Evolutionary conservation across 306 rosid genomes (phyloP).

Genomic region (Pterocarpus santalinus): DNA sequence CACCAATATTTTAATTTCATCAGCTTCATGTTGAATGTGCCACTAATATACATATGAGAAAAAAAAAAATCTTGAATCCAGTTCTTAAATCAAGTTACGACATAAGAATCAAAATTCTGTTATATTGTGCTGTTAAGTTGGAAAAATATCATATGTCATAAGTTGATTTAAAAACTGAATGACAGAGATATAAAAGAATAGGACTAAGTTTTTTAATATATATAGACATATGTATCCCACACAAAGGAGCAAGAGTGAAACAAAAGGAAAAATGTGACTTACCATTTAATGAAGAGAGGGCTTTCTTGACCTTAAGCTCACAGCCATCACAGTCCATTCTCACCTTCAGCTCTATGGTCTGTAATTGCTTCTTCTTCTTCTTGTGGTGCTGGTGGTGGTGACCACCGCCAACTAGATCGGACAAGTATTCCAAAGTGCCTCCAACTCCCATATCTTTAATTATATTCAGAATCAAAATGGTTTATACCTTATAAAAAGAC

Average conservation of each 20-base stretch:
- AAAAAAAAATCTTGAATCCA: no score
- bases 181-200: no score
- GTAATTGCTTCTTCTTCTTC: constrained; percentile 81
- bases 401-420: constrained; percentile 76
- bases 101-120: no score
- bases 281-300: constrained; percentile 84
- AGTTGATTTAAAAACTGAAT: no score
- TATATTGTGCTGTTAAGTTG: no score
- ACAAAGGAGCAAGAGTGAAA: not conserved
- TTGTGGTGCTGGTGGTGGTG: constrained; percentile 28
- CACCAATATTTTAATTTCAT: constrained; percentile 17
- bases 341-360: constrained; percentile 85
- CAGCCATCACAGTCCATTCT: constrained; percentile 99
- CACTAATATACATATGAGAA: not conserved
- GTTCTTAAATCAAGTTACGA: no score
- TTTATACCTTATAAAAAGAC: not conserved
- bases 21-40: constrained; percentile 29
- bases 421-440: constrained; percentile 80
- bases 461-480: constrained; percentile 33
- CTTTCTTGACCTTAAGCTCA: constrained; percentile 92
- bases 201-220: no score
- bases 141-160: no score
- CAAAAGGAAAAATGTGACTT: constrained; percentile 21
- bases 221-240: not conserved
- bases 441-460: constrained; percentile 80